phyloP scores from a whole-genome alignment of 345 rosid genomes.

The Boechera divaricarpa region DNA sequence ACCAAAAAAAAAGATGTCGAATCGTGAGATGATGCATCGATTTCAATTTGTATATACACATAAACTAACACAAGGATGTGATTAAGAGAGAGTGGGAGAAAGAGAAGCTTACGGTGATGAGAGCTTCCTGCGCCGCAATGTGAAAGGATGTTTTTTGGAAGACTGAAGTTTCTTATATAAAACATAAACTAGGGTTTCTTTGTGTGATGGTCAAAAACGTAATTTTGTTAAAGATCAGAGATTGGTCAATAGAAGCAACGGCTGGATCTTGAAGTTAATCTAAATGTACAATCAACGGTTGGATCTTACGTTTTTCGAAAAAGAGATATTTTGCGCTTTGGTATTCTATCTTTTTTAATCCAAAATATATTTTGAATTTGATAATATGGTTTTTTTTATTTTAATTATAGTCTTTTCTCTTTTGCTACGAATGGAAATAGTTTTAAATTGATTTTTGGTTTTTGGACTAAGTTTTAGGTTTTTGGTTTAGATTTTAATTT shows the following conservation, averaged over 20 bases:
- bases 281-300: background rate
- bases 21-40: background rate
- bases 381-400: no score
- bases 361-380: no score
- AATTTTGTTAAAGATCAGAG: background rate
- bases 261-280: background rate
- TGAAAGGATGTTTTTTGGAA: background rate
- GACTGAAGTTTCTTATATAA: slow-evolving; percentile 2
- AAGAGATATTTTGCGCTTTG: no score
- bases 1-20: background rate
- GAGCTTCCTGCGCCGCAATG: slow-evolving; percentile 12
- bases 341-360: no score
- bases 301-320: background rate
- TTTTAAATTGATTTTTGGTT: no score
- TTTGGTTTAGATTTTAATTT: no score
- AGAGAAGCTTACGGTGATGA: background rate
- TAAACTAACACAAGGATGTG: background rate
- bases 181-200: slow-evolving; percentile 12
- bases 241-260: slow-evolving; percentile 6
- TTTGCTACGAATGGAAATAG: no score
- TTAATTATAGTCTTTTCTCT: no score
- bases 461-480: no score
- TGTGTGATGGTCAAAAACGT: slow-evolving; percentile 1
- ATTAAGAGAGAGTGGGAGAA: background rate
- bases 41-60: background rate